phyloP scores from a whole-genome alignment of 305 asterid species.

The Withania somnifera region DNA sequence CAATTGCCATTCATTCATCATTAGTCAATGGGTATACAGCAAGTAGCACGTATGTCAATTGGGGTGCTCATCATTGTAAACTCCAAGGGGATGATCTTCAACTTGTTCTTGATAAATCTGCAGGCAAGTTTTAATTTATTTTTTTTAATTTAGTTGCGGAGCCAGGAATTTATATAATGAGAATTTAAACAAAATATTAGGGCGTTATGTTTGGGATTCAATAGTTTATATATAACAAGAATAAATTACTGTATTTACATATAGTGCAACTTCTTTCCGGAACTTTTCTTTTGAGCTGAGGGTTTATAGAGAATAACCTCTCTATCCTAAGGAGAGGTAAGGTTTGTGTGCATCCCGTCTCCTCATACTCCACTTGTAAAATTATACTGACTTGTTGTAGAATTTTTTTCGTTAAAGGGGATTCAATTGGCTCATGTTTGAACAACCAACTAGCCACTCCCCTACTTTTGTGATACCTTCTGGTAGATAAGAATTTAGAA shows the following conservation, averaged over 20 bases:
- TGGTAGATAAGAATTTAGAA: not conserved
- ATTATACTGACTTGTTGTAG: no score
- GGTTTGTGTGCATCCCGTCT: no score
- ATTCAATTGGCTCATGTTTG: not conserved
- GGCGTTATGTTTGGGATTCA: not conserved
- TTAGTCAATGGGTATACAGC: constrained; percentile 10
- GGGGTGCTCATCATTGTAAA: constrained; percentile 33
- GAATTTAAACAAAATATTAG: not conserved
- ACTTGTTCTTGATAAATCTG: constrained; percentile 39
- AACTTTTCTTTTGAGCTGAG: not conserved
- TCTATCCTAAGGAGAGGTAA: no score
- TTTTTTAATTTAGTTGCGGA: not conserved
- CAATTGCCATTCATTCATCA: not conserved
- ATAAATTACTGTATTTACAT: not conserved
- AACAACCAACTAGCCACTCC: not conserved
- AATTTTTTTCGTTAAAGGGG: not conserved
- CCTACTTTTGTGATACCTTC: not conserved
- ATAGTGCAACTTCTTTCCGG: not conserved
- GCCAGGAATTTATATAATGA: not conserved
- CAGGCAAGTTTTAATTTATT: constrained; percentile 22
- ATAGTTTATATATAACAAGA: not conserved
- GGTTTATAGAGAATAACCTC: no score
- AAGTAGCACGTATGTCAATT: constrained; percentile 23
- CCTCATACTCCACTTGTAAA: no score
- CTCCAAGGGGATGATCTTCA: constrained; percentile 39